Percentiles rank a stretch among this genome's conserved stretches.
These are phyloP conservation scores for Sarcodon sp. DNA, from an alignment of 768 basidiomycete genomes.

Conservation along the genomic window DNA sequence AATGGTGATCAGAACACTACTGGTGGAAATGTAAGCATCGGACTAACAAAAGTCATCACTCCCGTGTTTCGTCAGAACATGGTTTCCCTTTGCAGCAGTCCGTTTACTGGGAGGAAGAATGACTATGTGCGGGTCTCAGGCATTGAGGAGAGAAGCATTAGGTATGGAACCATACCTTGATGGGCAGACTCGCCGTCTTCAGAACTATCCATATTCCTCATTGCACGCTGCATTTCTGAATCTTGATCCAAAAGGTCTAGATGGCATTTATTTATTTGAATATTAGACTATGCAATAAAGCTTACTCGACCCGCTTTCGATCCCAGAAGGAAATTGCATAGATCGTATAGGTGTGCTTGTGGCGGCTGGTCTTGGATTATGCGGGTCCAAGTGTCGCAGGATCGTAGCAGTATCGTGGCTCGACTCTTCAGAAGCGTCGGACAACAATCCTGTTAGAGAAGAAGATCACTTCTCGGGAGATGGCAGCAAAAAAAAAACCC, in stretches of 20 bases:
- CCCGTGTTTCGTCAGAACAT: too few relatives aligned
- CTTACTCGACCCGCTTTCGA: constrained; percentile 44
- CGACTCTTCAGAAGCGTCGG: constrained; percentile 7
- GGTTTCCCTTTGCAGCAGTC: too few relatives aligned
- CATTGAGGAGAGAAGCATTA: too few relatives aligned
- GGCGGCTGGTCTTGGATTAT: constrained; percentile 28
- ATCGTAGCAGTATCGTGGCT: constrained; percentile 27
- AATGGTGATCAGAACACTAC: too few relatives aligned
- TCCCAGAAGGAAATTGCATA: constrained; percentile 39
- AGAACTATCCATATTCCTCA: constrained; percentile 41
- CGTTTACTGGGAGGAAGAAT: too few relatives aligned
- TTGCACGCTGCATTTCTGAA: constrained; percentile 58
- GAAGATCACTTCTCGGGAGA: too few relatives aligned
- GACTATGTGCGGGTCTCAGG: too few relatives aligned
- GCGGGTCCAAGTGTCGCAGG: constrained; percentile 21
- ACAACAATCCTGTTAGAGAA: too few relatives aligned
- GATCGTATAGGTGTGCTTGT: constrained; percentile 41
- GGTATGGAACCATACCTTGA: not conserved
- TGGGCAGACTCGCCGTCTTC: constrained; percentile 20
- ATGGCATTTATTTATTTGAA: constrained; percentile 2
- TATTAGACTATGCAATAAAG: constrained; percentile 4
- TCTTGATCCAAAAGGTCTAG: constrained; percentile 58
- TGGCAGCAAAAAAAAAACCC: constrained; percentile 7
- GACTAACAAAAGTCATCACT: too few relatives aligned
- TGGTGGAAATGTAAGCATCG: too few relatives aligned